phyloP scores from a whole-genome alignment of 2,329 filamentous ascomycete species.

The Trichoderma simmonsii region DNA sequence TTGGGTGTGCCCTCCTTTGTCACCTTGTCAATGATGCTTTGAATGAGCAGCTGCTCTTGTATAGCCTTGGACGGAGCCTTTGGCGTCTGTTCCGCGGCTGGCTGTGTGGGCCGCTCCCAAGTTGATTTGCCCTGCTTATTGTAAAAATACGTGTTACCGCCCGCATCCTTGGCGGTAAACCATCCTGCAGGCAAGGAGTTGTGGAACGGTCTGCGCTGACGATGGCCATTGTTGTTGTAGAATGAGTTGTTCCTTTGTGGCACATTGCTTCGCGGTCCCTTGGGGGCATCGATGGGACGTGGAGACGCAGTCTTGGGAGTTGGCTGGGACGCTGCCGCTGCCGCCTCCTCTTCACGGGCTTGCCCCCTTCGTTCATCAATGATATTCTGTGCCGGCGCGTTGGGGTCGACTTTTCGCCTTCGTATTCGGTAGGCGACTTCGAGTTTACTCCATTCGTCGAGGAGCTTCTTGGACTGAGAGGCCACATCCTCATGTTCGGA shows the following conservation, averaged over 20 bases:
- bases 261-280: conserved; percentile 58
- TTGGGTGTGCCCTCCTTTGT: conserved; percentile 62
- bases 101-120: conserved; percentile 73
- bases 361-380: conserved; percentile 60
- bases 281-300: conserved; percentile 51
- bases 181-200: conserved; percentile 74
- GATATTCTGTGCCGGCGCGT: conserved; percentile 53
- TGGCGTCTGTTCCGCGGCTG: conserved; percentile 60
- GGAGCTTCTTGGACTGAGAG: conserved; percentile 64
- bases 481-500: conserved; percentile 74
- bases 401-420: conserved; percentile 78
- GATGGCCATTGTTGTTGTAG: conserved; percentile 39
- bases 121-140: conserved; percentile 72
- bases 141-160: conserved; percentile 82
- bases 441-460: conserved; percentile 84
- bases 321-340: conserved; percentile 26
- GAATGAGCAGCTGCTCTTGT: conserved; percentile 68
- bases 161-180: conserved; percentile 70
- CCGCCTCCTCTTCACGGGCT: conserved; percentile 42
- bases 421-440: conserved; percentile 92
- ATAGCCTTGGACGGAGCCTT: conserved; percentile 63
- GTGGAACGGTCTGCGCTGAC: conserved; percentile 53
- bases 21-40: conserved; percentile 82
- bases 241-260: conserved; percentile 52
- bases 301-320: conserved; percentile 42